Percentiles rank a stretch among this genome's conserved stretches.
Evolutionary conservation across 2,329 filamentous ascomycete species (phyloP).

Genomic region (Volutella citrinella): DNA sequence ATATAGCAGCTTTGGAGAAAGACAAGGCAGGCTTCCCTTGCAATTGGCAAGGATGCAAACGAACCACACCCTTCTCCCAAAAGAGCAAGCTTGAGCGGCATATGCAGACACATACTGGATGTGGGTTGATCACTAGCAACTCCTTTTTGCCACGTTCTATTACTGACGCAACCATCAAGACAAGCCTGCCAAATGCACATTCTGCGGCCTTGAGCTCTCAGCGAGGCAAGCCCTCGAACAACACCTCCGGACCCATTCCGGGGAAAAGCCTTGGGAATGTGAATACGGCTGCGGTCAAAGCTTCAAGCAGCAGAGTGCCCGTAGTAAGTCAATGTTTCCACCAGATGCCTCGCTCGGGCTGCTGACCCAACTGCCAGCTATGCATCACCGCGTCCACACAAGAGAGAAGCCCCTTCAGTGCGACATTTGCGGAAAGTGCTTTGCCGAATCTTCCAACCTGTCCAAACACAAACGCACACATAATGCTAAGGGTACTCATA

Average conservation of each 20-base stretch:
- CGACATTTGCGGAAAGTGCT: slow-evolving; percentile 55
- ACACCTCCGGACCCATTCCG: slow-evolving; percentile 65
- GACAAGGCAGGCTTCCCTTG: slow-evolving; percentile 46
- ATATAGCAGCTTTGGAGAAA: slow-evolving; percentile 48
- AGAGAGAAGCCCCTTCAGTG: slow-evolving; percentile 61
- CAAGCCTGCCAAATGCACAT: slow-evolving; percentile 2
- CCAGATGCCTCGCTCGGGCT: too few relatives aligned
- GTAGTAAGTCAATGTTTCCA: slow-evolving; percentile 57
- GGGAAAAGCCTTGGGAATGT: slow-evolving; percentile 63
- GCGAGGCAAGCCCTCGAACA: slow-evolving; percentile 66
- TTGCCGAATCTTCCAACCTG: slow-evolving; percentile 64
- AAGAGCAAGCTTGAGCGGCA: slow-evolving; percentile 64
- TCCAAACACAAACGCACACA: slow-evolving; percentile 65
- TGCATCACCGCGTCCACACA: slow-evolving; percentile 65
- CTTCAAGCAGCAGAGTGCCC: slow-evolving; percentile 66
- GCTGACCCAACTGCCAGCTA: slow-evolving; percentile 42
- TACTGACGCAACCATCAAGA: slow-evolving; percentile 3
- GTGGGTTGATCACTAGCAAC: too few relatives aligned
- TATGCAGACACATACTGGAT: slow-evolving; percentile 63
- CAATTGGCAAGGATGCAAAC: slow-evolving; percentile 53
- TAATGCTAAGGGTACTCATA: slow-evolving; percentile 48
- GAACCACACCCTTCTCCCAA: slow-evolving; percentile 50
- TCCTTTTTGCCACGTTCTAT: too few relatives aligned
- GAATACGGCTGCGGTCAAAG: slow-evolving; percentile 51
- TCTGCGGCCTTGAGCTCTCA: slow-evolving; percentile 57